Evolutionary conservation across 805 yeast genomes (phyloP), one percentile per base, ranked within the genome.

Genomic region (Scheffersomyces spartinae): DNA sequence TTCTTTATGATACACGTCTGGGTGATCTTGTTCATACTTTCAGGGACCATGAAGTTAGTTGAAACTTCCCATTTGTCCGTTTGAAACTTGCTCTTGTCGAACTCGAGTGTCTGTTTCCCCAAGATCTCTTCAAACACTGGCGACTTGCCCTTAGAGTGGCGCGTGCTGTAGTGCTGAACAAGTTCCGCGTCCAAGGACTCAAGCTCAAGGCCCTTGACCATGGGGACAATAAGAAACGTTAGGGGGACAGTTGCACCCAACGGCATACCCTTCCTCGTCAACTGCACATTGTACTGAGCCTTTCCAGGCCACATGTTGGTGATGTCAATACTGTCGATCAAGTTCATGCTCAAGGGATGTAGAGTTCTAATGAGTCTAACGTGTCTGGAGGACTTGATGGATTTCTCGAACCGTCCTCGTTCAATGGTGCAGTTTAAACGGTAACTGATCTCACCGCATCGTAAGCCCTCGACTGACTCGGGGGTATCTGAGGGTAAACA

Each of bases 281-380:
- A 32, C 23, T 48, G 41, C 3, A 69, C 71, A 24, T 52, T 55
- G 36, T 69, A 69, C 33, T 68, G 71, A 14, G 67, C 49, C 34
- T 68, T 68, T 0, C 59, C 60, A 0, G 71, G 64, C 76, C 76
- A 69, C 2, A 62, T 52, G 36, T 64, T 66, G 31, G 56, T 57
- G 25, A 68, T 56, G 14, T 66, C 63, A 21, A 64, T 55, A 23
- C 55, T 58, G 34, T 66, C 69, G 17, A 46, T 40, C 11, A 64
- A 38, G 19, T 51, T 44, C 20, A 59, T 28, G 38, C 53, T 62
- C 8, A 53, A 42, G 1, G 61, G 57, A 13, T 63, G 54, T 10
- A 64, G 52, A 0, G 67, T 58, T 30, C 74, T 46, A 6, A 61
- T 42, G 6, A 69, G 45, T 15, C 74, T 44, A 3, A 69, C 26